These are phyloP conservation scores for Ganoderma multipileum DNA, from an alignment of 1,284 basidiomycete species.

Conservation along the genomic window DNA sequence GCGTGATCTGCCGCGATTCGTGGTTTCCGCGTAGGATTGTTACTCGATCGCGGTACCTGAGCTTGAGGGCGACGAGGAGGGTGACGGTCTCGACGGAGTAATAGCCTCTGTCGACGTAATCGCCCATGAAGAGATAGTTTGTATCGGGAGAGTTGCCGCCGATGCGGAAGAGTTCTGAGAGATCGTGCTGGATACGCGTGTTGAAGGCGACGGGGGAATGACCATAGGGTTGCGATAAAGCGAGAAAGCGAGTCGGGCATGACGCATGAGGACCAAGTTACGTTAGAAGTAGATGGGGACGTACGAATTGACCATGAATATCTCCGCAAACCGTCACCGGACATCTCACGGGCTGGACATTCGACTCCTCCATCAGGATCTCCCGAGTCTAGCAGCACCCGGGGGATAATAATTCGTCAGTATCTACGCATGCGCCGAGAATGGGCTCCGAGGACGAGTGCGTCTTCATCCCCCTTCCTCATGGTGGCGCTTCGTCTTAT, in stretches of 20 bases:
- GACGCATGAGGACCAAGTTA: constrained; percentile 24
- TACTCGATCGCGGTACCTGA: constrained; percentile 97
- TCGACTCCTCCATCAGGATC: constrained; percentile 97
- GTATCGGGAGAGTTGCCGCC: constrained; percentile 99
- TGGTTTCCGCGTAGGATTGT: constrained; percentile 99
- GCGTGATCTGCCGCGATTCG: constrained; percentile 99
- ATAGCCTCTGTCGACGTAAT: constrained; percentile 99
- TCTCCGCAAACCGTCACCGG: constrained; percentile 98
- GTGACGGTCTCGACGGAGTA: constrained; percentile 99
- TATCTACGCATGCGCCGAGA: constrained; percentile 18
- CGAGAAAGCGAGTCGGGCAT: constrained; percentile 10
- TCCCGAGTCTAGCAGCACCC: constrained; percentile 80
- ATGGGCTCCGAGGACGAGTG: constrained; percentile 21
- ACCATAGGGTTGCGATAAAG: constrained; percentile 11
- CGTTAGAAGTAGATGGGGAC: constrained; percentile 48
- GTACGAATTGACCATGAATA: constrained; percentile 99
- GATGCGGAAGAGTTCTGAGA: constrained; percentile 98
- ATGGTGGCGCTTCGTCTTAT: constrained; percentile 40
- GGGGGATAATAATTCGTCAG: constrained; percentile 32
- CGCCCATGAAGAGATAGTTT: constrained; percentile 99
- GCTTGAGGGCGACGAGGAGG: constrained; percentile 96
- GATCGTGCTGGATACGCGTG: constrained; percentile 79
- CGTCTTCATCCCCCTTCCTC: constrained; percentile 11
- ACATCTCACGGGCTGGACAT: constrained; percentile 97
- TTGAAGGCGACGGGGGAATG: constrained; percentile 3